Percentiles rank a stretch among this genome's conserved stretches.
Conservation (phyloP, 441 rosid genomes). For the Adansonia gregorii region DNA sequence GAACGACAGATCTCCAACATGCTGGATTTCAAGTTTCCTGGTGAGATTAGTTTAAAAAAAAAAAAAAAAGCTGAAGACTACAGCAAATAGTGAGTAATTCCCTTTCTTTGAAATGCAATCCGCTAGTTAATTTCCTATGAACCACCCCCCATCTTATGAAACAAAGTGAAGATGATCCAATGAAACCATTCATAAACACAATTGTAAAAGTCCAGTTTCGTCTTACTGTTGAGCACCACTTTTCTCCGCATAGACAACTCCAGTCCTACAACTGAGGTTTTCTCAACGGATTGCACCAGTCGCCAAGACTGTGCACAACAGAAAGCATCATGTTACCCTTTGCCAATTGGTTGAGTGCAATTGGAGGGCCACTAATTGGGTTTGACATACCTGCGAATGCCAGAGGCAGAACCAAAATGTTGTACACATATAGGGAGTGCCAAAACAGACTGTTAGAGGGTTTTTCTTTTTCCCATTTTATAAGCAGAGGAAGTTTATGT, state of each 20-base stretch:
- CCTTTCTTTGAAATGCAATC: background rate
- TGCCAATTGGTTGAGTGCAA: background rate
- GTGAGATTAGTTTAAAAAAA: background rate
- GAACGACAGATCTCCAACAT: background rate
- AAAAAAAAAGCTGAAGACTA: background rate
- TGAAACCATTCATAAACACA: background rate
- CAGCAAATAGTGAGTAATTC: background rate
- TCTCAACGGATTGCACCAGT: background rate
- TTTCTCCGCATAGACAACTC: background rate
- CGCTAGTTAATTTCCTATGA: background rate
- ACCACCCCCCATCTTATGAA: background rate
- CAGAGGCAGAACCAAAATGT: background rate
- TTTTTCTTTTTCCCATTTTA: background rate
- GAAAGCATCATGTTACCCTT: background rate
- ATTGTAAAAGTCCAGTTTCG: background rate
- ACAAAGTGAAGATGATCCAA: background rate
- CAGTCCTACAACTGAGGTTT: background rate
- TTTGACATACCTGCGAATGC: background rate
- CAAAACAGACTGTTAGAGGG: background rate
- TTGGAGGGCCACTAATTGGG: background rate
- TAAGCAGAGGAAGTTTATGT: background rate
- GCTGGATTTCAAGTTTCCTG: background rate
- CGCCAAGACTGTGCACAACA: background rate
- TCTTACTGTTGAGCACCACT: background rate
- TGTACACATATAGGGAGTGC: background rate